phyloP scores from a whole-genome alignment of 352 stramenopile genomes.

The Globisporangium nodosum region DNA sequence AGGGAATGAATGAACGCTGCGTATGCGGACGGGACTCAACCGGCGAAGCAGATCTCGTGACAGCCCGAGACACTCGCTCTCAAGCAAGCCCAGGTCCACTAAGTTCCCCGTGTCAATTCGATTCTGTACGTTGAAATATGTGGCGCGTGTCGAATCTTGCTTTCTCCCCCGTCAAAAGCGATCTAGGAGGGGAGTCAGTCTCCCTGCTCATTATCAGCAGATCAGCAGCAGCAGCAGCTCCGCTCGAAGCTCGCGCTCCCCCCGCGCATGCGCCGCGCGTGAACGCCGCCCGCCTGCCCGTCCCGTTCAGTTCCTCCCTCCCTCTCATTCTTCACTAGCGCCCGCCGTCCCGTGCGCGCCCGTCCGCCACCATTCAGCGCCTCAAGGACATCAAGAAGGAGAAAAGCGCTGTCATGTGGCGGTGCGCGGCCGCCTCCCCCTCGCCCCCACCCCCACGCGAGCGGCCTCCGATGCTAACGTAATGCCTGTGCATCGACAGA shows the following conservation, averaged over 20 bases:
- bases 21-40: not conserved
- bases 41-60: not conserved
- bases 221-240: not conserved
- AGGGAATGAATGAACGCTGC: not conserved
- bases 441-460: not conserved
- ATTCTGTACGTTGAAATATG: not conserved
- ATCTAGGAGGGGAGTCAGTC: too few relatives aligned
- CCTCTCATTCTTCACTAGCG: not conserved
- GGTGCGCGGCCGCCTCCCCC: not conserved
- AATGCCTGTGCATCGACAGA: not conserved
- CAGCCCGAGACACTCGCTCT: too few relatives aligned
- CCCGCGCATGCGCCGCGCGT: not conserved
- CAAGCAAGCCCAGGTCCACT: too few relatives aligned
- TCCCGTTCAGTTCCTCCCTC: not conserved
- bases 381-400: slow-evolving; percentile 19
- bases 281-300: not conserved
- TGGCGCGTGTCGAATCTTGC: not conserved
- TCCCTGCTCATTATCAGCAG: not conserved
- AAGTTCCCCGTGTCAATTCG: not conserved
- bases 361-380: slow-evolving; percentile 12
- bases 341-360: not conserved
- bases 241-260: not conserved
- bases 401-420: slow-evolving; percentile 14
- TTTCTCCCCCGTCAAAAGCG: too few relatives aligned
- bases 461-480: too few relatives aligned